phyloP scores from a whole-genome alignment of 2,329 filamentous ascomycete species.

The Verticillium isaacii region DNA sequence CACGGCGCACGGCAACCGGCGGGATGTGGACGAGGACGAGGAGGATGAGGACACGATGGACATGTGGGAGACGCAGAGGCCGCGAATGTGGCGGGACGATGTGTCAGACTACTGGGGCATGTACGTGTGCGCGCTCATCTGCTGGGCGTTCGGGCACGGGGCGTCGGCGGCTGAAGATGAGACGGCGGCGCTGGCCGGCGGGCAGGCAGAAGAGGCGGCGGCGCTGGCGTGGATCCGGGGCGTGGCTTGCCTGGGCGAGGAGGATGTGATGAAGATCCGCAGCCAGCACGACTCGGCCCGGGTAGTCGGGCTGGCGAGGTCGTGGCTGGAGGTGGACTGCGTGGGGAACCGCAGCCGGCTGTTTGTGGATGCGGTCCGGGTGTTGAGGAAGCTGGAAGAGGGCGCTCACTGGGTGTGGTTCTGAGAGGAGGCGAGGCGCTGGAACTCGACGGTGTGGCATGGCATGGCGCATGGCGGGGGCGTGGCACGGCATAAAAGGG shows the following conservation, averaged over 20 bases:
- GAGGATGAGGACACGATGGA: constrained; percentile 5
- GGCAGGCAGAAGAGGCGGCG: constrained; percentile 16
- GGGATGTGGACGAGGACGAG: constrained; percentile 4
- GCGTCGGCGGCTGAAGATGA: constrained; percentile 1
- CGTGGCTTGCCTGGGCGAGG: constrained; percentile 34
- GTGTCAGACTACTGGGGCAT: constrained; percentile 50
- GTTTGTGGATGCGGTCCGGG: constrained; percentile 47
- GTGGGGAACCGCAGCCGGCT: constrained; percentile 42
- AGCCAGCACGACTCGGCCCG: constrained; percentile 36
- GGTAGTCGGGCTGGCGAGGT: constrained; percentile 43
- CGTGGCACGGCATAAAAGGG: too few relatives aligned
- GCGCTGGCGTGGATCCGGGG: constrained; percentile 31
- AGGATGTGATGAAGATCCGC: constrained; percentile 30
- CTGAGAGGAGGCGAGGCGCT: background rate
- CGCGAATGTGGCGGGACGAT: constrained; percentile 23
- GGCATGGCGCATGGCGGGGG: too few relatives aligned
- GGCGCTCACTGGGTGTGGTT: constrained; percentile 16
- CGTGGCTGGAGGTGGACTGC: constrained; percentile 43
- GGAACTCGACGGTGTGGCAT: too few relatives aligned
- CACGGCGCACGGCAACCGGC: constrained; percentile 11
- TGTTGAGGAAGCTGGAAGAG: constrained; percentile 47
- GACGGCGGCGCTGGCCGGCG: constrained; percentile 7
- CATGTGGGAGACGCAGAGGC: constrained; percentile 5
- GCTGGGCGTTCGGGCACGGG: constrained; percentile 50
- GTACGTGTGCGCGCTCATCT: constrained; percentile 54